These are phyloP conservation scores for Cystobasidium tubakii DNA, from an alignment of 768 basidiomycete genomes.

Conservation along the genomic window DNA sequence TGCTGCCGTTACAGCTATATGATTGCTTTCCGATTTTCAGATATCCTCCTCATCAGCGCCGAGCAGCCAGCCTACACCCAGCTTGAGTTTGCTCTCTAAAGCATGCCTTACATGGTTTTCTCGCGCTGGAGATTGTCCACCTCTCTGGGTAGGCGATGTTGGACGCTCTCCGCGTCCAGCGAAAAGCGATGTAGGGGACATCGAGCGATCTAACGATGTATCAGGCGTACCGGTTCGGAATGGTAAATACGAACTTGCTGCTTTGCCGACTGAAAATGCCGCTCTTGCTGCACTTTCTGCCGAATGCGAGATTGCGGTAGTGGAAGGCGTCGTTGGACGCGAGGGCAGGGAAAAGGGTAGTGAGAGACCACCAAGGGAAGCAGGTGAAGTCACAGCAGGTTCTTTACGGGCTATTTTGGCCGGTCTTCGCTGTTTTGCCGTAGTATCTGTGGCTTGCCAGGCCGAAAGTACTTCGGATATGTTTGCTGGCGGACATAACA, in stretches of 20 bases:
- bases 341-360: slow-evolving; percentile 60
- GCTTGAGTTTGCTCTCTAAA: neutral
- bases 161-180: neutral
- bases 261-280: slow-evolving; percentile 67
- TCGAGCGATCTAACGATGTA: neutral
- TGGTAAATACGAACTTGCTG: slow-evolving; percentile 47
- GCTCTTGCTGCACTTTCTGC: slow-evolving; percentile 76
- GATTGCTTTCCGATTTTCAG: no score
- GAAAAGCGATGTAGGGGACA: neutral
- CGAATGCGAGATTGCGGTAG: slow-evolving; percentile 51
- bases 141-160: neutral
- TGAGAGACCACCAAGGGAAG: slow-evolving; percentile 53
- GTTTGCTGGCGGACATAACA: slow-evolving; percentile 75
- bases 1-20: no score
- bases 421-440: slow-evolving; percentile 56
- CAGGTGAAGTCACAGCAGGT: slow-evolving; percentile 50
- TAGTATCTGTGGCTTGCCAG: slow-evolving; percentile 70
- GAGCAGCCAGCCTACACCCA: slow-evolving; percentile 1
- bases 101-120: neutral
- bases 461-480: slow-evolving; percentile 68
- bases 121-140: neutral
- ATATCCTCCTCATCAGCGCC: slow-evolving; percentile 1
- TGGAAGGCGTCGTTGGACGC: slow-evolving; percentile 10
- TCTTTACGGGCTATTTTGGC: slow-evolving; percentile 48
- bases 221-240: slow-evolving; percentile 29